Conservation (phyloP, 164 flowering plant species). For the Liquidambar formosana region DNA sequence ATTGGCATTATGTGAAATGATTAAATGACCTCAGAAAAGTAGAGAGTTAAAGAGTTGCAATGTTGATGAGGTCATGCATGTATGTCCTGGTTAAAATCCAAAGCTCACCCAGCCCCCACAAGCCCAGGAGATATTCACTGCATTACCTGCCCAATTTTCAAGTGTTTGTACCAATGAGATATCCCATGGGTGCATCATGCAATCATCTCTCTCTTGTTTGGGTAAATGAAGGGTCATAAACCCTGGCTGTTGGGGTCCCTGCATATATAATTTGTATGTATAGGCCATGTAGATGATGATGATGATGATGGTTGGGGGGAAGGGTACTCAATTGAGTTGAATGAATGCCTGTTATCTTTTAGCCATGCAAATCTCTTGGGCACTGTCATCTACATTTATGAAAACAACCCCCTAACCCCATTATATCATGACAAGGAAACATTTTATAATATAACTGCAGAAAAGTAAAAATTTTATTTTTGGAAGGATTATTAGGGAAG, state of each 20-base stretch:
- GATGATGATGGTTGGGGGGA: slow-evolving; percentile 21
- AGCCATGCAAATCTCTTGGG: slow-evolving; percentile 37
- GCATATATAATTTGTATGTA: slow-evolving; percentile 17
- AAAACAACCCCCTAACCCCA: slow-evolving; percentile 13
- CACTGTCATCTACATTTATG: slow-evolving; percentile 37
- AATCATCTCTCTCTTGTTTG: slow-evolving; percentile 13
- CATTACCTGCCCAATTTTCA: no score
- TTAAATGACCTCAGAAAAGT: slow-evolving; percentile 33
- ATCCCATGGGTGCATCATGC: slow-evolving; percentile 7
- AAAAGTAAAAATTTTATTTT: no score
- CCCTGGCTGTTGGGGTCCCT: background rate
- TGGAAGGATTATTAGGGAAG: slow-evolving; percentile 15
- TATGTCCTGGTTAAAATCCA: background rate
- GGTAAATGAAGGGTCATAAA: slow-evolving; percentile 16
- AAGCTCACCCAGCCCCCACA: background rate
- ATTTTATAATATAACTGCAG: no score
- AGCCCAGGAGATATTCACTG: no score
- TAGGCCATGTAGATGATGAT: slow-evolving; percentile 20
- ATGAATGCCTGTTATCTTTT: slow-evolving; percentile 29
- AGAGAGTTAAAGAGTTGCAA: slow-evolving; percentile 4
- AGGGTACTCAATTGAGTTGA: slow-evolving; percentile 30
- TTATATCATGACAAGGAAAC: slow-evolving; percentile 23
- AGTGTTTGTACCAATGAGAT: no score
- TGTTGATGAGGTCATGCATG: slow-evolving; percentile 23
- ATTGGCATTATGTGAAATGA: slow-evolving; percentile 49